Percentiles rank a stretch among this genome's conserved stretches.
phyloP scores from a whole-genome alignment of 495 filamentous ascomycete genomes.

The Ramalina intermedia region DNA sequence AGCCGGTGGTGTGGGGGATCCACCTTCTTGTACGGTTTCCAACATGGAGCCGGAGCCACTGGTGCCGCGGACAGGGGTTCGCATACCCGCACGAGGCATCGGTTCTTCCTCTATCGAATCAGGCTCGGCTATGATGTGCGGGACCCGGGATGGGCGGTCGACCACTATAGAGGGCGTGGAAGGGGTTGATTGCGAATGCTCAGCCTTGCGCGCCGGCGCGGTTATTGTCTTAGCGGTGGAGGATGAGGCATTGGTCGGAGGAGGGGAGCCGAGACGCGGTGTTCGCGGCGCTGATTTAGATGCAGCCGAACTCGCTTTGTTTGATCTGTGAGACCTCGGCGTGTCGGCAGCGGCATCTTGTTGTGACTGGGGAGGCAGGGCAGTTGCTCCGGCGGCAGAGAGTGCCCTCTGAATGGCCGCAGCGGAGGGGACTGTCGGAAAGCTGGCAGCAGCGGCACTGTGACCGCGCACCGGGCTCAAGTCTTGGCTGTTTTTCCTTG shows the following conservation, averaged over 20 bases:
- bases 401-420: constrained; percentile 50
- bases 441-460: constrained; percentile 27
- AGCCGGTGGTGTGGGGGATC: constrained; percentile 60
- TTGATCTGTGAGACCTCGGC: constrained; percentile 47
- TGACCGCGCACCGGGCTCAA: constrained; percentile 47
- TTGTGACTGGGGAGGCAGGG: constrained; percentile 36
- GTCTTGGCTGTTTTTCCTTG: constrained; percentile 59
- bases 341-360: constrained; percentile 43
- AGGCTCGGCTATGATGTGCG: constrained; percentile 13
- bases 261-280: constrained; percentile 43
- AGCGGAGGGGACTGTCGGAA: constrained; percentile 37
- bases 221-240: constrained; percentile 17
- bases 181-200: constrained; percentile 31
- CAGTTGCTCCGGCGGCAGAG: constrained; percentile 46
- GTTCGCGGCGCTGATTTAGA: constrained; percentile 28
- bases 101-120: constrained; percentile 37
- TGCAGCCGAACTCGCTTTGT: constrained; percentile 49
- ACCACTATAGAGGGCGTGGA: constrained; percentile 23
- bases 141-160: constrained; percentile 18
- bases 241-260: constrained; percentile 31
- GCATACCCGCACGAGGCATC: constrained; percentile 37
- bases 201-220: constrained; percentile 22
- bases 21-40: constrained; percentile 88
- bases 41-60: constrained; percentile 55
- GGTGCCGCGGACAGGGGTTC: constrained; percentile 48